Base-by-base conservation (phyloP, 495 filamentous ascomycete genomes). In the Talaromyces thailandensis region DNA sequence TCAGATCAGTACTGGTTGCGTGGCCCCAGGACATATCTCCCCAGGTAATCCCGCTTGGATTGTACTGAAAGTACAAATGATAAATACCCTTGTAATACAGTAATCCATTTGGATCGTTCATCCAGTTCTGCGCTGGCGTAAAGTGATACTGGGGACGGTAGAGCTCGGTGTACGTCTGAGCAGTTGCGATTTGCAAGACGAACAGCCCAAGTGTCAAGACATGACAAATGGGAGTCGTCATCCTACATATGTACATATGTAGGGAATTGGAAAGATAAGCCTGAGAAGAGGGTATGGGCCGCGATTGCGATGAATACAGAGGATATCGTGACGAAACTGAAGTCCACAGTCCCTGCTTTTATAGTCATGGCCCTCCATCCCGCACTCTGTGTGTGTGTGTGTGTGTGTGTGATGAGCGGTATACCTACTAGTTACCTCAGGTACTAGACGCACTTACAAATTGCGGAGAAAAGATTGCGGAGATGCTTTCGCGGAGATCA, bases 81-180 rank as follows among this genome's bases (percentile, higher is more conserved):
- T 76, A 84, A 6, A 71, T 66, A n/a, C 76, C 79, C 32, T 75
- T 68, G 4, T 69, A 67, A 66, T 81, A 56, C 60, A 82, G 81
- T 67, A 83, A 73, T 60, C 82, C 81, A 70, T 85, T 84, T 18
- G 82, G 80, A 63, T 83, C 82, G 63, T 83, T 83, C 80, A 84
- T 82, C 62, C 82, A 84, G 53, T 71, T 65, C 29, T 61, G 63
- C 6, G 79, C 77, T 3, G 81, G 81, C 31, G 78, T 80, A 67
- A 74, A 85, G 66, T 85, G 81, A 51, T 66, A 73, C 45, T 73
- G 66, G 26, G 78, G 77, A 43, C 82, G 76, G 63, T 77, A 73
- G 21, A 68, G 65, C 25, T 79, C 76, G 9, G 58, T 68, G 64
- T 83, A 84, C 24, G 50, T 53, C 50, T 53, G 18, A 23, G 50